Base-by-base conservation (phyloP, 495 filamentous ascomycete species). In the Xylaria grammica region DNA sequence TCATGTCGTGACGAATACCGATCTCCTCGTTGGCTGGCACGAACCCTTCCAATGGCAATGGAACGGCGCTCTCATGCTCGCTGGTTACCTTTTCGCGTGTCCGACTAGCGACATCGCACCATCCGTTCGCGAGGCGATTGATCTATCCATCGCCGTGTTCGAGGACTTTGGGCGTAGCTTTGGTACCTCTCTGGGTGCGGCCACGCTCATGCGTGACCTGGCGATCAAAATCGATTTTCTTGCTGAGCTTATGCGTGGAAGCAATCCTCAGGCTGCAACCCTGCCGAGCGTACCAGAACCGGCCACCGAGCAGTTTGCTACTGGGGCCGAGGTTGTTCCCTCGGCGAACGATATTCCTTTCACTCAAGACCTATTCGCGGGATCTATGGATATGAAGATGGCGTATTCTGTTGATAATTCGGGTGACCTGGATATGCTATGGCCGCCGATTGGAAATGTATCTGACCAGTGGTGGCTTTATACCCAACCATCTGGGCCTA, bases 111-210 rank as follows among this genome's bases (percentile, higher is more conserved):
- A 30, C 30, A 67, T 70, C 15, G 73, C 77, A 1, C 38, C 48
- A 0, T 32, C 67, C 15, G 83, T 79, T 11, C 70, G 82, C 9
- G 67, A 66, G 24, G 69, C 78, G 1, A 73, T 86, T 38, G 74
- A 79, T 61, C 61, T 69, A 0, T 74, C 77, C 0, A 69, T 84
- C 15, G 65, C 60, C 0, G 74, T 81, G 11, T 83, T 86, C 63
- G 82, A 84, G 36, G 73, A 71, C 1, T 79, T 82, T 32, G 79
- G 78, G 0, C 68, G 69, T 17, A 75, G 72, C 22, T 82, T 85
- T 63, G 71, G 76, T 10, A 75, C 80, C 2, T 78, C 81, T 3
- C 69, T 63, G 1, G 77, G 73, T 42, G 82, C 83, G 22, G 79
- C 78, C 0, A 67, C 69, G 1, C 71, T 84, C n/a, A 74, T 69